A percentile compares a stretch with the other conserved stretches of the same genome.
Evolutionary conservation across 495 filamentous ascomycete species (phyloP).

Genomic region (Thozetella sp.): DNA sequence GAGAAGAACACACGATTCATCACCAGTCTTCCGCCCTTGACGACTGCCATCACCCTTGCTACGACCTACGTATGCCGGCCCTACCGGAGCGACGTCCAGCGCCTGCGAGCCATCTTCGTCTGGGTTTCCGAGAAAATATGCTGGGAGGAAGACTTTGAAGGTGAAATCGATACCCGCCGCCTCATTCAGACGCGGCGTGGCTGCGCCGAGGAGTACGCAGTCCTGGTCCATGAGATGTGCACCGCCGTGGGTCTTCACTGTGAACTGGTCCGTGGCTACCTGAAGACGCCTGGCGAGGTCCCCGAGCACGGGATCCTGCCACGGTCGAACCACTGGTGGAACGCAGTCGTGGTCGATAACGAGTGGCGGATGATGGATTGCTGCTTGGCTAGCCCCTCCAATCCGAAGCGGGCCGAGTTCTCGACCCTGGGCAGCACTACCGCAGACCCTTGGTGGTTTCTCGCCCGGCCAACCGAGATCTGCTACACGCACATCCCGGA

Average conservation of each 20-base stretch:
- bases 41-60: conserved; percentile 80
- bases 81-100: conserved; percentile 92
- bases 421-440: conserved; percentile 67
- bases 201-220: conserved; percentile 88
- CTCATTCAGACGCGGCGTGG: conserved; percentile 84
- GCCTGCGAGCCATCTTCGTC: conserved; percentile 90
- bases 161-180: conserved; percentile 73
- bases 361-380: conserved; percentile 98
- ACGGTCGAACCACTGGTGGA: conserved; percentile 97
- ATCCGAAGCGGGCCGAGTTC: conserved; percentile 76
- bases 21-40: conserved; percentile 85
- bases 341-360: conserved; percentile 87
- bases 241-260: conserved; percentile 83
- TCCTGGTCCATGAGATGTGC: conserved; percentile 92
- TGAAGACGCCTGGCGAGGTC: conserved; percentile 86
- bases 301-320: conserved; percentile 75
- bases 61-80: conserved; percentile 93
- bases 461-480: conserved; percentile 79
- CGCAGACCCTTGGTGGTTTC: conserved; percentile 90
- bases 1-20: conserved; percentile 96
- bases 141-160: conserved; percentile 95
- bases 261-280: conserved; percentile 82
- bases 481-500: conserved; percentile 96
- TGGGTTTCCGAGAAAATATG: conserved; percentile 94
- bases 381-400: conserved; percentile 86